These are phyloP conservation scores for Ganoderma boninense DNA, from an alignment of 1,284 basidiomycete species.

Conservation along the genomic window DNA sequence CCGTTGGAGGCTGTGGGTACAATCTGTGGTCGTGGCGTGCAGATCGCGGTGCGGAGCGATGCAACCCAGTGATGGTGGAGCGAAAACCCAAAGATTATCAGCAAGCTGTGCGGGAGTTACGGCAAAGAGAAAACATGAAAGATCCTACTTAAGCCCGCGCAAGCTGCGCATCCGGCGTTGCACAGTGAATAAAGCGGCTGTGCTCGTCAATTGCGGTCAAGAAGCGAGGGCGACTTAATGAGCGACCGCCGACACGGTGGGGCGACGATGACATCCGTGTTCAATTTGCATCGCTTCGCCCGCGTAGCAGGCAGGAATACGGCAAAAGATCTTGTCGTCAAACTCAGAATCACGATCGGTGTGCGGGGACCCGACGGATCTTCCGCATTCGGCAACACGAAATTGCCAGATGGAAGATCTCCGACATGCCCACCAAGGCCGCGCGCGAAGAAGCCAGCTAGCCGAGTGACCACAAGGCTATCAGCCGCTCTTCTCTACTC, in stretches of 20 bases:
- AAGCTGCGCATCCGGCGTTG: conserved; percentile 1
- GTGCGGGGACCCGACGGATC: conserved; percentile 28
- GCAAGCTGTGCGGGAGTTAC: conserved; percentile 17
- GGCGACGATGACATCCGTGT: conserved; percentile 27
- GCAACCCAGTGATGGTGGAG: conserved; percentile 7
- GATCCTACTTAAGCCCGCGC: neutral
- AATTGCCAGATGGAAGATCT: conserved; percentile 28
- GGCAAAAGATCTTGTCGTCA: conserved; percentile 25
- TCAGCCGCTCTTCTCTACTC: conserved; percentile 27
- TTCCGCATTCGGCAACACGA: conserved; percentile 24
- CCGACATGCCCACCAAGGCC: conserved; percentile 27
- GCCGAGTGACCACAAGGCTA: conserved; percentile 27
- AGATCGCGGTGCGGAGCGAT: conserved; percentile 15
- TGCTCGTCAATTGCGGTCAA: conserved; percentile 10
- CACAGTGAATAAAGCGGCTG: conserved; percentile 10
- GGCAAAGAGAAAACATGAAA: conserved; percentile 12
- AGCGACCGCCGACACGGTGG: conserved; percentile 19
- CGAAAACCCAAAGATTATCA: conserved; percentile 19
- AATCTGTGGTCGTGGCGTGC: conserved; percentile 59
- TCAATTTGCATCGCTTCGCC: conserved; percentile 16
- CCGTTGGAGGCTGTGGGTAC: conserved; percentile 86
- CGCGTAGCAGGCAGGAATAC: conserved; percentile 24
- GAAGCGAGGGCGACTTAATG: conserved; percentile 18
- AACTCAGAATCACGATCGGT: conserved; percentile 25
- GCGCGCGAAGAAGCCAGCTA: conserved; percentile 17